Percentiles rank a stretch among this genome's conserved stretches.
Evolutionary conservation across 495 filamentous ascomycete species (phyloP).

Genomic region (Aspergillus ellipticus): DNA sequence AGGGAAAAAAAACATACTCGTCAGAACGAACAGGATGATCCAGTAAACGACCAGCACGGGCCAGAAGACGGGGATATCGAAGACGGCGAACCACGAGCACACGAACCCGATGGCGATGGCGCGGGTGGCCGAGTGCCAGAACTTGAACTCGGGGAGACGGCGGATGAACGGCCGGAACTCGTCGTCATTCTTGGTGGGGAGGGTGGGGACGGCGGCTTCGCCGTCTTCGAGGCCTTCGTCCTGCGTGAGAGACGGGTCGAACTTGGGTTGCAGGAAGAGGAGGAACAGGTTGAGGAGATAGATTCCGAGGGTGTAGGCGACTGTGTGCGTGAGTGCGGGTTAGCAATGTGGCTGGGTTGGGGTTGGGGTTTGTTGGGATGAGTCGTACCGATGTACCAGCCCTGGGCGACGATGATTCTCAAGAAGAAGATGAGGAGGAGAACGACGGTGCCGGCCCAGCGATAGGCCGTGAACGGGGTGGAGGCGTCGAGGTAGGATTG

Average conservation of each 20-base stretch:
- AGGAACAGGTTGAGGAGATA: conserved; percentile 99
- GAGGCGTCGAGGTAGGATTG: conserved; percentile 92
- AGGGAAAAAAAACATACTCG: conserved; percentile 69
- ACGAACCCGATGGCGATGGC: conserved; percentile 79
- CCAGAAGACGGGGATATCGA: conserved; percentile 98
- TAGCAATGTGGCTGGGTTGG: conserved; percentile 8
- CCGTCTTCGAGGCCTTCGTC: conserved; percentile 97
- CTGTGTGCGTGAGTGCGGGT: conserved; percentile 39
- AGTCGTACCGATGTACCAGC: conserved; percentile 93
- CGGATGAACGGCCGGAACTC: conserved; percentile 97
- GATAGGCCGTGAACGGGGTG: conserved; percentile 80
- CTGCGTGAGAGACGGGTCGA: conserved; percentile 93
- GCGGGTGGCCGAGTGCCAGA: conserved; percentile 93
- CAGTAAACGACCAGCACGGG: conserved; percentile 97
- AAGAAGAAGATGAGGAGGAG: conserved; percentile 78
- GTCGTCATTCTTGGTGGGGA: conserved; percentile 92
- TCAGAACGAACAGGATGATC: conserved; percentile 91
- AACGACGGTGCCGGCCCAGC: conserved; percentile 78
- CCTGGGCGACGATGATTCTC: conserved; percentile 84
- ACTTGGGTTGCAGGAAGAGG: conserved; percentile 96
- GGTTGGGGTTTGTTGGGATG: not conserved
- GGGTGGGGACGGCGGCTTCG: conserved; percentile 59
- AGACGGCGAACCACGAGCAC: conserved; percentile 89
- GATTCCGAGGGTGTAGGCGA: conserved; percentile 96
- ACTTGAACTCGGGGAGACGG: conserved; percentile 97